phyloP scores from a whole-genome alignment of 257 asterid species.

The Striga asiatica region DNA sequence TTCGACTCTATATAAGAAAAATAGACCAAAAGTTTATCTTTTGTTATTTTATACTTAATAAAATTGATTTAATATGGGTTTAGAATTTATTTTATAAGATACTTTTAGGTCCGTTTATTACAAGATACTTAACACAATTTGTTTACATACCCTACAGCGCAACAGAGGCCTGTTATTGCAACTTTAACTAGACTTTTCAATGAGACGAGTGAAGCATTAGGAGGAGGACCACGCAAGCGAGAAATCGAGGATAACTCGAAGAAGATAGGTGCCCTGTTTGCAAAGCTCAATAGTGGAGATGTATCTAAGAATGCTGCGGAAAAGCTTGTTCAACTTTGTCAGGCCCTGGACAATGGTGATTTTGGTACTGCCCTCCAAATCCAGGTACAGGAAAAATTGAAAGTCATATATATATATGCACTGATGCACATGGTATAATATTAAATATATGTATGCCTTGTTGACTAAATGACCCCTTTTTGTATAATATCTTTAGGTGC shows the following conservation, averaged over 20 bases:
- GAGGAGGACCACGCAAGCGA: constrained; percentile 81
- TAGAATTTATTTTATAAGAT: too few species aligned
- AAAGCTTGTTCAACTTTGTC: constrained; percentile 85
- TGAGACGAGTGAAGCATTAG: constrained; percentile 84
- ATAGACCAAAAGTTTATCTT: too few species aligned
- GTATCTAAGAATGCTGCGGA: constrained; percentile 86
- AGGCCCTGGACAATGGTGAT: constrained; percentile 80
- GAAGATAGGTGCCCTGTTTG: constrained; percentile 77
- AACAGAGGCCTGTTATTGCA: constrained; percentile 77
- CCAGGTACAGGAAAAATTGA: constrained; percentile 52
- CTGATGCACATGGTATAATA: too few species aligned
- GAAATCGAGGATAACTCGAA: constrained; percentile 93
- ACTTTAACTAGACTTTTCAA: constrained; percentile 78
- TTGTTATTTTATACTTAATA: too few species aligned
- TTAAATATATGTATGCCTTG: not conserved
- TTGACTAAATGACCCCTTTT: not conserved
- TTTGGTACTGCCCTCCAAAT: constrained; percentile 70
- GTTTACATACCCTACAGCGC: constrained; percentile 46
- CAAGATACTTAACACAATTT: not conserved
- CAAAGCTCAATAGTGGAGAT: constrained; percentile 73
- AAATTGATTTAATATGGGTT: too few species aligned
- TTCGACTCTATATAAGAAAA: too few species aligned
- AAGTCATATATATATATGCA: not conserved
- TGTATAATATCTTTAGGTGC: constrained; percentile 36
- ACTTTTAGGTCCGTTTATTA: not conserved